Conservation (phyloP, 495 filamentous ascomycete species). For the Hypoxylon crocopeplum region DNA sequence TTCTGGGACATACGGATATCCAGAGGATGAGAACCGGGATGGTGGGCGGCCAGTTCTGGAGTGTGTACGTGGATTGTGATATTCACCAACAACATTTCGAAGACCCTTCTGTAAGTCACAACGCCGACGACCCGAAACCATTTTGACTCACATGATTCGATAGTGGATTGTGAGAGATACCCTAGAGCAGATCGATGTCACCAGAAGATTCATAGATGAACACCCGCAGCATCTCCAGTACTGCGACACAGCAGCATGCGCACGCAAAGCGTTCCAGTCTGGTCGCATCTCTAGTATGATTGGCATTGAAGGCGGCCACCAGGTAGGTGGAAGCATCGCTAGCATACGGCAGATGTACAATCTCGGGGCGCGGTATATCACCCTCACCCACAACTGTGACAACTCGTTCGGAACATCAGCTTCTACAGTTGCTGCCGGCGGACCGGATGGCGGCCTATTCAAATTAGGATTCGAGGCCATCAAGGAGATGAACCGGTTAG, state of each 20-base stretch:
- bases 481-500: slow-evolving; percentile 63
- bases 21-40: slow-evolving; percentile 33
- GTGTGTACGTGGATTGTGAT: slow-evolving; percentile 37
- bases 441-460: slow-evolving; percentile 26
- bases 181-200: slow-evolving; percentile 45
- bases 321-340: slow-evolving; percentile 36
- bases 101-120: slow-evolving; percentile 29
- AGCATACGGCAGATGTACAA: slow-evolving; percentile 45
- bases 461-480: slow-evolving; percentile 29
- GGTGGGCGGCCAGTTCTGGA: slow-evolving; percentile 49
- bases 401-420: slow-evolving; percentile 61
- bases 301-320: slow-evolving; percentile 41
- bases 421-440: slow-evolving; percentile 40
- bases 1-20: slow-evolving; percentile 36
- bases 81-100: slow-evolving; percentile 27
- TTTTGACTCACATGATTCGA: background rate
- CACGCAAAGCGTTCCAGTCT: slow-evolving; percentile 26
- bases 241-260: slow-evolving; percentile 32
- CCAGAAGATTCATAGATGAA: slow-evolving; percentile 35
- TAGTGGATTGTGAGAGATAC: slow-evolving; percentile 42
- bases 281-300: slow-evolving; percentile 42
- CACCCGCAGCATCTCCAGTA: slow-evolving; percentile 30
- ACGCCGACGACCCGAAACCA: background rate
- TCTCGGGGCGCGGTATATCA: slow-evolving; percentile 48
- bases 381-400: slow-evolving; percentile 47